Conservation (phyloP, 139 green algal species). For the Haematococcus sp. region DNA sequence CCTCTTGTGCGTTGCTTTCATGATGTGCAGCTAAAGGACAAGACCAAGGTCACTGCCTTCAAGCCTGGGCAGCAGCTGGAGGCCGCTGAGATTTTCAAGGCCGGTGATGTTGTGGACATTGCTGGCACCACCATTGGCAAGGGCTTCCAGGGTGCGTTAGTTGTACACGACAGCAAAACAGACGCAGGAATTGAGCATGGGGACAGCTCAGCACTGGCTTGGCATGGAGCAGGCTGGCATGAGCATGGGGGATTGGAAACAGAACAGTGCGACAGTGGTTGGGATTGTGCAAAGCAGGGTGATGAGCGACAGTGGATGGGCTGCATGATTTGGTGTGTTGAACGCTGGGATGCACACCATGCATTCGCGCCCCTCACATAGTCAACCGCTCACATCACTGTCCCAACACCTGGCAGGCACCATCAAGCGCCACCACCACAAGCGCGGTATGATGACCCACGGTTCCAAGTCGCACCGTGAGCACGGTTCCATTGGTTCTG, state of each 20-base stretch:
- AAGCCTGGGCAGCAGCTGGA: conserved; percentile 83
- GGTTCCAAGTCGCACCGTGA: conserved; percentile 95
- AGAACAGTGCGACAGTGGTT: too few relatives aligned
- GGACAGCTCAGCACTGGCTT: too few relatives aligned
- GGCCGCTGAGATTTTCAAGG: conserved; percentile 87
- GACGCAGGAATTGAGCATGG: too few relatives aligned
- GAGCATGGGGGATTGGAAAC: too few relatives aligned
- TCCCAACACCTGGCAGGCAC: conserved; percentile 50
- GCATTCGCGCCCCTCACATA: too few relatives aligned
- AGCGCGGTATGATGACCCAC: conserved; percentile 95
- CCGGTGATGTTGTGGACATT: conserved; percentile 90
- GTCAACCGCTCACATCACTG: too few relatives aligned
- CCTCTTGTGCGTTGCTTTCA: not conserved
- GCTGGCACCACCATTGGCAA: conserved; percentile 89
- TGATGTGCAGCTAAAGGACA: conserved; percentile 61
- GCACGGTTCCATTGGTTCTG: conserved; percentile 90
- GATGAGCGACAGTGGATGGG: too few relatives aligned
- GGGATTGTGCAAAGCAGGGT: too few relatives aligned
- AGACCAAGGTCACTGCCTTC: conserved; percentile 49
- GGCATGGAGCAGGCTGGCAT: too few relatives aligned
- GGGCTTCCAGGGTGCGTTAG: conserved; percentile 80
- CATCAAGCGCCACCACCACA: conserved; percentile 94
- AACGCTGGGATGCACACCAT: too few relatives aligned
- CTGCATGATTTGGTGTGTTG: too few relatives aligned
- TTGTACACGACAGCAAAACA: too few relatives aligned